These are phyloP conservation scores for Aureobasidium sp. DNA, from an alignment of 2,329 filamentous ascomycete genomes.

Conservation along the genomic window DNA sequence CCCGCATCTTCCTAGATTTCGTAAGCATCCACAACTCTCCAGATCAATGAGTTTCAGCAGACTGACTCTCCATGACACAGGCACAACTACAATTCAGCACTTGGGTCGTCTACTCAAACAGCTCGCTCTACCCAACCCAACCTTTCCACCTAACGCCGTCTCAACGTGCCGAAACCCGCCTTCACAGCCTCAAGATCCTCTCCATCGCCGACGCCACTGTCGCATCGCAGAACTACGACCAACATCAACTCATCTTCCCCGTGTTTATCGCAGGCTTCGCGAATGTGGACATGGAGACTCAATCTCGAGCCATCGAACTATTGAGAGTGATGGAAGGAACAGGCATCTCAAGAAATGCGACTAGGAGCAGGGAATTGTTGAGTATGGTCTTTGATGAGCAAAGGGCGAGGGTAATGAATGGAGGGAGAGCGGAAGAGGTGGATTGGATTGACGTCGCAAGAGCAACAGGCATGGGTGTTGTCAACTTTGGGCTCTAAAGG, in stretches of 20 bases:
- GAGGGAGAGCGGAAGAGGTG: slow-evolving; percentile 35
- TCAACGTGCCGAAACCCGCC: slow-evolving; percentile 34
- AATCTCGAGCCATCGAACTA: slow-evolving; percentile 40
- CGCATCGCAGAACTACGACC: slow-evolving; percentile 30
- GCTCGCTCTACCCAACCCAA: slow-evolving; percentile 45
- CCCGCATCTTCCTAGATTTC: slow-evolving; percentile 31
- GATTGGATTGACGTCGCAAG: slow-evolving; percentile 44
- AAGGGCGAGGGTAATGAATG: slow-evolving; percentile 30
- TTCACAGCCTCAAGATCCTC: slow-evolving; percentile 37
- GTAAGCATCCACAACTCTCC: slow-evolving; percentile 26
- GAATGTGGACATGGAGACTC: slow-evolving; percentile 31
- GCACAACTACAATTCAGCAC: slow-evolving; percentile 13
- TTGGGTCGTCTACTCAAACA: slow-evolving; percentile 44
- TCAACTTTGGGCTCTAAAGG: slow-evolving; percentile 41
- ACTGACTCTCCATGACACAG: not conserved
- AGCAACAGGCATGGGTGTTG: slow-evolving; percentile 37
- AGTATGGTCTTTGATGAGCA: slow-evolving; percentile 42
- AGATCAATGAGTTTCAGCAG: not conserved
- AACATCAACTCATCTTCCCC: slow-evolving; percentile 44
- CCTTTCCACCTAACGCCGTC: slow-evolving; percentile 35
- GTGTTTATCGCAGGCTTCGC: slow-evolving; percentile 46
- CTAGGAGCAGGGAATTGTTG: slow-evolving; percentile 36
- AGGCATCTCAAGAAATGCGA: slow-evolving; percentile 41
- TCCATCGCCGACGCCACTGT: slow-evolving; percentile 34
- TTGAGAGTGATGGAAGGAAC: slow-evolving; percentile 39